Evolutionary conservation across 257 asterid species (phyloP), one percentile per base, ranked within the genome.

Genomic region (Prunella vulgaris): DNA sequence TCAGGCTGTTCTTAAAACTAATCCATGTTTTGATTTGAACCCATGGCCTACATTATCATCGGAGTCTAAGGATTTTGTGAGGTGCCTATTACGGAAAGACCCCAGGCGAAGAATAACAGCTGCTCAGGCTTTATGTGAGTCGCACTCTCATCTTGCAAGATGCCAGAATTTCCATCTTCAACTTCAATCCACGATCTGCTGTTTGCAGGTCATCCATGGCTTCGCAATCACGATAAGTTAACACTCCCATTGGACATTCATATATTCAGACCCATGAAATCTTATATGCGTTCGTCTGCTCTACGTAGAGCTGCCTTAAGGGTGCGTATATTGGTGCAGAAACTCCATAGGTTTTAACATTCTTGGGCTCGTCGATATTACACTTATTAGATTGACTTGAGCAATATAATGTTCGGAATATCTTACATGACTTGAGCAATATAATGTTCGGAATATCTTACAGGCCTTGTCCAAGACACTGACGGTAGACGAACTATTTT

Each of bases 171-270:
- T 17, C 38, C 25, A 2, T 57, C 33, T 40, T 20, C 33, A 74
- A 5, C 49, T 57, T 61, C 18, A n/a, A 21, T 53, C 15, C 14
- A 21, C 2, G 32, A 46, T 75, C 38, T 25, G 72, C 22, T 77
- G 61, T 52, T 70, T 81, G 74, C 83, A 88, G 96, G 89, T 78
- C 96, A 88, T 86, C 89, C 90, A 8, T 88, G 93, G 96, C 75
- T 88, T 46, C 80, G 76, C 52, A 78, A 71, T 75, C 83, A 75
- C 68, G 37, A 59, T 49, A 78, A 60, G 14, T 72, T 71, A 22
- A 76, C 61, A 56, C 78, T 78, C 14, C 81, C 79, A 5, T 84
- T 88, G 14, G 96, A 88, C 73, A 68, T 82, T 60, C 79, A 73
- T 57, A 38, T 86, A 63, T 86, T 88, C 64, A 73, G 81, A 70